These are phyloP conservation scores for Boletellus ananiceps DNA, from an alignment of 768 basidiomycete genomes.

Conservation along the genomic window DNA sequence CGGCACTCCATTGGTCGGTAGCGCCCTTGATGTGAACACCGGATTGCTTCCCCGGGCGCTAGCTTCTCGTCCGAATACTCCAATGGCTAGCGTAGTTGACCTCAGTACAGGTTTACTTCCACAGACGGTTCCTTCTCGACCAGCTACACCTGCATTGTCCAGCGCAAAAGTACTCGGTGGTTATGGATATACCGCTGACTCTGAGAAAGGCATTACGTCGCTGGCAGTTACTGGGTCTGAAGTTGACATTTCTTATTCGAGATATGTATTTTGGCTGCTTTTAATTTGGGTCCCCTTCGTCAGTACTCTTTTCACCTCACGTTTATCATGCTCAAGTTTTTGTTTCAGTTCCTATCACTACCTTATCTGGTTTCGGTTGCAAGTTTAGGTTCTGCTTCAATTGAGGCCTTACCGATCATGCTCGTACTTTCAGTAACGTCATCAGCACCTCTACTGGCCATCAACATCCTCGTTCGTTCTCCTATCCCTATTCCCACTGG, in stretches of 20 bases:
- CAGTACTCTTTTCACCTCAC: conserved; percentile 26
- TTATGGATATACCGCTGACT: conserved; percentile 57
- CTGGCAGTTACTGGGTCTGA: conserved; percentile 42
- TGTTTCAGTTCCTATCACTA: conserved; percentile 49
- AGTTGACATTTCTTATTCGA: conserved; percentile 52
- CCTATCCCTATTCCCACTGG: conserved; percentile 65
- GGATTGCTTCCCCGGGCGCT: conserved; percentile 35
- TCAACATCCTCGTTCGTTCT: conserved; percentile 56
- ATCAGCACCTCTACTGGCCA: conserved; percentile 61
- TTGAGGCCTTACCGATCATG: conserved; percentile 42
- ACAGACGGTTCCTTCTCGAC: conserved; percentile 37
- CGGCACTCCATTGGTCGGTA: not conserved
- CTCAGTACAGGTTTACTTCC: conserved; percentile 40
- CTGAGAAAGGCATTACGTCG: conserved; percentile 51
- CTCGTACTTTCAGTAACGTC: conserved; percentile 61
- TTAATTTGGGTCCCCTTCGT: conserved; percentile 69
- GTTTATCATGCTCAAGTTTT: not conserved
- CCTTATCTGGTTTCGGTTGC: conserved; percentile 52
- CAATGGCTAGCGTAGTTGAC: conserved; percentile 35
- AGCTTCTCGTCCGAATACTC: conserved; percentile 24
- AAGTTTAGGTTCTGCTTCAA: conserved; percentile 38
- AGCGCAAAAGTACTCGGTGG: conserved; percentile 63
- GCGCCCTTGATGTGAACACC: conserved; percentile 29
- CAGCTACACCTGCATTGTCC: conserved; percentile 50
- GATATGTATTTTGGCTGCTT: conserved; percentile 59